These are phyloP conservation scores for Camelina hispida DNA, from an alignment of 345 rosid species.

Conservation along the genomic window DNA sequence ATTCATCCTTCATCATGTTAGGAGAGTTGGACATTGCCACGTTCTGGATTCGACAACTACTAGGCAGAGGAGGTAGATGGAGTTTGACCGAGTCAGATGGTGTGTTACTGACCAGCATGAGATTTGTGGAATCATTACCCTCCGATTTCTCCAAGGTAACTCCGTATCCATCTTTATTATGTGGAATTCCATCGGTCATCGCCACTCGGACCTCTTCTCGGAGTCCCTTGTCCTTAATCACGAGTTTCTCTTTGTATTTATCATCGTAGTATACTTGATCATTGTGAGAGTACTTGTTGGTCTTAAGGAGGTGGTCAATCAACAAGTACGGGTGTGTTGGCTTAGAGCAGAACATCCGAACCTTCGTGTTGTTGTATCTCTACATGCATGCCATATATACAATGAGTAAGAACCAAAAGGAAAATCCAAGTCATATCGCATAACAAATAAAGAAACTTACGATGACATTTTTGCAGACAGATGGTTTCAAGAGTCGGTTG, in stretches of 20 bases:
- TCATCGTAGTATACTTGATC: slow-evolving; percentile 2
- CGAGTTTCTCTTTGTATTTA: neutral
- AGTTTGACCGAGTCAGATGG: neutral
- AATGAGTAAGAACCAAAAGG: neutral
- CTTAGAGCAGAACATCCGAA: slow-evolving; percentile 1
- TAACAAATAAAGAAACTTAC: neutral
- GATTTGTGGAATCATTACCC: neutral
- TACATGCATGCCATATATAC: neutral
- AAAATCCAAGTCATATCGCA: neutral
- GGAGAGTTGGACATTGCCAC: neutral
- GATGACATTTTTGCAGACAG: slow-evolving; percentile 9
- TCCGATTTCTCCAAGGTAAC: neutral
- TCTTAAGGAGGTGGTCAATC: neutral
- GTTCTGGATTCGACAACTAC: slow-evolving; percentile 7
- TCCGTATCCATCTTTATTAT: neutral
- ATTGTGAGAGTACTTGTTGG: neutral
- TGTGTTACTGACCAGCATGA: slow-evolving; percentile 5
- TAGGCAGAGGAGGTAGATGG: neutral
- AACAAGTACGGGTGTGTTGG: neutral
- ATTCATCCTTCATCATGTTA: neutral
- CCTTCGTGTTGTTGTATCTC: neutral
- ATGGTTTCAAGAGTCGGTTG: slow-evolving; percentile 1
- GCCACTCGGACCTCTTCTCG: slow-evolving; percentile 8
- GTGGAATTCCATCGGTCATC: neutral
- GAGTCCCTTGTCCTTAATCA: slow-evolving; percentile 1